Evolutionary conservation across 164 flowering plant genomes (phyloP).

Genomic region (Annona cherimola): DNA sequence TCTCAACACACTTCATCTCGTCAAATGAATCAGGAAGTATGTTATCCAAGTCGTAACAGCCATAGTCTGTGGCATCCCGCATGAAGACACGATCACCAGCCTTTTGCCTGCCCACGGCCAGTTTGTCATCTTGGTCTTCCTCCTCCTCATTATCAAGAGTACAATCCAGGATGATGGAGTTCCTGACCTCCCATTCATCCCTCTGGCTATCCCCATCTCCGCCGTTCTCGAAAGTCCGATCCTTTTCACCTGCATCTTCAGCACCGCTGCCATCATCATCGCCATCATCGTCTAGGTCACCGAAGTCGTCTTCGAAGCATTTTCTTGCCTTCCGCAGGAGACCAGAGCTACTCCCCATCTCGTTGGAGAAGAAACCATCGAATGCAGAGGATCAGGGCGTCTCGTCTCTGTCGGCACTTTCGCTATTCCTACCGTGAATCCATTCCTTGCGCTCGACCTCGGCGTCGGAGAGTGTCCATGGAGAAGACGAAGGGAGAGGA

Average conservation of each 20-base stretch:
- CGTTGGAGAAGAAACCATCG: constrained; percentile 16
- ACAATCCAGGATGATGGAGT: constrained; percentile 59
- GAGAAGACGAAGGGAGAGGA: no score
- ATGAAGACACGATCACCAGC: no score
- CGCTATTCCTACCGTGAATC: constrained; percentile 39
- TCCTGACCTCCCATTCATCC: constrained; percentile 64
- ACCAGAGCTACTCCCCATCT: not conserved
- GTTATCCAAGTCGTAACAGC: no score
- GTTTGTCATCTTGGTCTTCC: no score
- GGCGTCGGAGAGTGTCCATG: no score
- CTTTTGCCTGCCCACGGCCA: no score
- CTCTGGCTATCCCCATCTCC: constrained; percentile 31
- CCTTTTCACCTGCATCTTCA: constrained; percentile 14
- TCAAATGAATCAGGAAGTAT: no score
- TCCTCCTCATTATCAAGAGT: constrained; percentile 92
- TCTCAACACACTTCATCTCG: no score
- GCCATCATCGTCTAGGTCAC: constrained; percentile 28
- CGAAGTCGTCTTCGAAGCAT: constrained; percentile 28
- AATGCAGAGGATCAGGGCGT: constrained; percentile 19
- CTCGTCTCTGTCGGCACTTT: constrained; percentile 16
- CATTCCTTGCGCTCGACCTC: constrained; percentile 45
- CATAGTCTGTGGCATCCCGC: no score
- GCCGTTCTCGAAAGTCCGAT: not conserved
- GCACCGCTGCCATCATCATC: no score
- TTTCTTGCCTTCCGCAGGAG: constrained; percentile 13